Base-by-base conservation (phyloP, 2,329 filamentous ascomycete genomes). In the Cylindrodendrum hubeiense region DNA sequence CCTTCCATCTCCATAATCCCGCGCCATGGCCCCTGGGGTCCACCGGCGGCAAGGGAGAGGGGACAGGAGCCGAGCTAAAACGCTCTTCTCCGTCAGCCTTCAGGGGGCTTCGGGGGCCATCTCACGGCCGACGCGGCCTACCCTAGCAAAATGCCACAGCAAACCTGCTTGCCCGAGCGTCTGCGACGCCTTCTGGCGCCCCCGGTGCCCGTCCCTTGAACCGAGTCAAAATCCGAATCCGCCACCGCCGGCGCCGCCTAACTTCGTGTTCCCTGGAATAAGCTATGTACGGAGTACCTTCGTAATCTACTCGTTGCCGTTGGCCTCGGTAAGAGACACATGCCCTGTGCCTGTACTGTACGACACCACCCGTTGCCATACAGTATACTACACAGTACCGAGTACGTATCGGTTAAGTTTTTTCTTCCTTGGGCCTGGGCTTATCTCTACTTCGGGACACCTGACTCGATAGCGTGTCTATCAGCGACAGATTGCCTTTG, bases 151-250 rank as follows among this genome's bases (percentile, higher is more conserved):
- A 30, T 19, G 47, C 28, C 19, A 50, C 30, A 22, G 26, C 47
- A 12, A 33, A 28, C 47, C 46, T 52, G n/a, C 30, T 49, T 56
- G 52, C 41, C 47, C 10, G 19, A 52, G 34, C 46, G 34, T 52
- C 34, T 47, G 28, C 54, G 34, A n/a, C 49, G 34, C 50, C 44
- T 24, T 58, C 39, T 53, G 34, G 57, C 30, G 43, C 60, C 65
- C 65, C 59, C 33, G 60, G 22, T 46, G 51, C 65, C 63, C 58
- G 65, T 68, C 72, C 68, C 71, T 74, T 74, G 58, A 74, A 66
- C 72, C 72, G 72, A 71, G 63, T 63, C 43, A 24, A 39, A 72
- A 60, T 65, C 72, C 71, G 73, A 72, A 60, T 65, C 72, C 71
- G 73, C 73, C 73, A 74, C 72, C 72, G 62, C 68, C 60, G 58